Conservation (phyloP, 2,329 filamentous ascomycete genomes). For the Neonectria coccinea region DNA sequence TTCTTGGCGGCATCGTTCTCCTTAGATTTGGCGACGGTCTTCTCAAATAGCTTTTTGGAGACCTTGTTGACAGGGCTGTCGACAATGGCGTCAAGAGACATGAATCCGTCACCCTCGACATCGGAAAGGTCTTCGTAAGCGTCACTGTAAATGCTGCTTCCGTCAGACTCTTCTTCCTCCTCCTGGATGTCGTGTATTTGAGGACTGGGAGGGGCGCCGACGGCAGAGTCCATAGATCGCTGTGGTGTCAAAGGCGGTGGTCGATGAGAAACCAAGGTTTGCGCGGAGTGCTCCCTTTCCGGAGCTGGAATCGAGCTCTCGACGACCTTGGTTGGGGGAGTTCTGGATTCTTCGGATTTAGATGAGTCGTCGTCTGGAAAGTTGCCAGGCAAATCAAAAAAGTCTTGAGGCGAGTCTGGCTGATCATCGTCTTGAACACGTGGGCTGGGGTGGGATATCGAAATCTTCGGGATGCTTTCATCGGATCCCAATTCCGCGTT, state of each 20-base stretch:
- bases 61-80: conserved; percentile 61
- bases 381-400: conserved; percentile 68
- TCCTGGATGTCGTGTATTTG: conserved; percentile 52
- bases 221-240: conserved; percentile 36
- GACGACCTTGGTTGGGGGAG: conserved; percentile 5
- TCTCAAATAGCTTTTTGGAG: conserved; percentile 42
- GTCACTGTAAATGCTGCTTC: conserved; percentile 77
- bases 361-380: conserved; percentile 61
- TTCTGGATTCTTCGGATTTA: conserved; percentile 15
- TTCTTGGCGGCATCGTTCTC: conserved; percentile 25
- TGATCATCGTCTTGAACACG: conserved; percentile 37
- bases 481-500: conserved; percentile 17
- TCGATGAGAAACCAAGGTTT: neutral
- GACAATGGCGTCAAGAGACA: conserved; percentile 79
- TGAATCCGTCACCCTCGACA: conserved; percentile 73
- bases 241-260: conserved; percentile 29
- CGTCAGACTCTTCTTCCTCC: conserved; percentile 60
- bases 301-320: conserved; percentile 3
- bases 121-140: conserved; percentile 80
- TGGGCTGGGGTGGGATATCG: conserved; percentile 59
- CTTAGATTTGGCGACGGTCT: conserved; percentile 39
- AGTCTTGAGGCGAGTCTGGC: conserved; percentile 46
- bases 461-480: conserved; percentile 56
- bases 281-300: neutral
- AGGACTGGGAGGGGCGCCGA: conserved; percentile 30